Conservation (phyloP, 192 early-diverging fungal species). For the Podila verticillata region DNA sequence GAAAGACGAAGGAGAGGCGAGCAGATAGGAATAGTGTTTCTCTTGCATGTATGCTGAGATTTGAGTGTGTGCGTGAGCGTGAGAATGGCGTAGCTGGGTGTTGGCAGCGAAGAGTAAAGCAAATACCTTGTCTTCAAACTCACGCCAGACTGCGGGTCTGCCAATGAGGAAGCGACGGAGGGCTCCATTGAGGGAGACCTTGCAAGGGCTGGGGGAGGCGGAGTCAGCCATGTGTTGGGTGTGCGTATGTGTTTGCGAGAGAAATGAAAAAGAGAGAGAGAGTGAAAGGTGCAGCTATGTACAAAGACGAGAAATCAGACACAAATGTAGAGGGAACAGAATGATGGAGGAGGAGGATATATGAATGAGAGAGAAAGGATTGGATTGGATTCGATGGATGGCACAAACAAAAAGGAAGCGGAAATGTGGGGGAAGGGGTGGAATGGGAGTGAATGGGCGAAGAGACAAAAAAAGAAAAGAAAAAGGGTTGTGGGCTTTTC, state of each 20-base stretch:
- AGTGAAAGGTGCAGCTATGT: neutral
- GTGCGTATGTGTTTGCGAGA: neutral
- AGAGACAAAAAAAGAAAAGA: neutral
- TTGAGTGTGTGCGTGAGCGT: neutral
- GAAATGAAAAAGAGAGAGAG: neutral
- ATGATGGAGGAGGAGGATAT: neutral
- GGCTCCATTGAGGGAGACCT: constrained; percentile 35
- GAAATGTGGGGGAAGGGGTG: neutral
- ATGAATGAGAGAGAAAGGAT: too few species aligned
- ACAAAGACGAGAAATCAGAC: neutral
- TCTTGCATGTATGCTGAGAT: too few species aligned
- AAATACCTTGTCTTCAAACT: constrained; percentile 48
- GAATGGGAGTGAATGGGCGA: neutral
- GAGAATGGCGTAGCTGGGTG: too few species aligned
- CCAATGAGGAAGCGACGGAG: constrained; percentile 32
- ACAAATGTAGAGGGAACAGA: too few species aligned
- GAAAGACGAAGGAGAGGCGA: neutral
- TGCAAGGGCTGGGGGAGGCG: constrained; percentile 31
- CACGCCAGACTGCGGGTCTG: constrained; percentile 24
- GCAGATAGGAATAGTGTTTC: too few species aligned
- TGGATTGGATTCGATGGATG: too few species aligned
- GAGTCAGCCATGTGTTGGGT: constrained; percentile 22
- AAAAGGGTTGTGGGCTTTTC: neutral
- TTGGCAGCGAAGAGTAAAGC: neutral
- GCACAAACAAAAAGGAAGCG: too few species aligned